Percentiles rank a stretch among this genome's conserved stretches.
Conservation (phyloP, 2,329 filamentous ascomycete genomes). For the Knufia fluminis region DNA sequence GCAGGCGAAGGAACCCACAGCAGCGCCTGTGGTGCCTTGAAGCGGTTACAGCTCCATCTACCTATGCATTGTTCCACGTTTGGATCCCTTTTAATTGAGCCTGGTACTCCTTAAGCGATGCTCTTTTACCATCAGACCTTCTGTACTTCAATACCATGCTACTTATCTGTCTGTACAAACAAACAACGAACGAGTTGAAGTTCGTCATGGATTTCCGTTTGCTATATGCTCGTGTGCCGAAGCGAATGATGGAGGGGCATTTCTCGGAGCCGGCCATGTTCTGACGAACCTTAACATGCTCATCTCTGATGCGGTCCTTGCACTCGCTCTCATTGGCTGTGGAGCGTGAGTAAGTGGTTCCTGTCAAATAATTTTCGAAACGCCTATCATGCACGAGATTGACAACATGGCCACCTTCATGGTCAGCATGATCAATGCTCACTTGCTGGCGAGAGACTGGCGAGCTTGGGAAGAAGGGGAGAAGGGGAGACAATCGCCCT, state of each 20-base stretch:
- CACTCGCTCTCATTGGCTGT: not conserved
- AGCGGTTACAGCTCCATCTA: not conserved
- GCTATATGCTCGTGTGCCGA: not conserved
- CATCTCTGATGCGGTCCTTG: not conserved
- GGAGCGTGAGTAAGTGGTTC: not conserved
- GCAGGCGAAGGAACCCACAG: conserved; percentile 10
- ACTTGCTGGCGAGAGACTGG: too few relatives aligned
- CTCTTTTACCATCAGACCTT: too few relatives aligned
- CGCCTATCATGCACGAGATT: not conserved
- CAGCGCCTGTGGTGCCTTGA: conserved; percentile 14
- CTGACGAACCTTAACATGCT: not conserved
- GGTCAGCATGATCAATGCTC: too few relatives aligned
- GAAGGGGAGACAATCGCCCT: not conserved
- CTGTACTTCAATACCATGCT: not conserved
- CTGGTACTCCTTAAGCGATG: not conserved
- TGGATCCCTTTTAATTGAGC: not conserved
- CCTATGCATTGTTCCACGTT: not conserved
- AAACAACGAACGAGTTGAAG: not conserved
- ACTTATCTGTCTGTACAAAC: not conserved
- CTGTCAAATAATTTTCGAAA: not conserved
- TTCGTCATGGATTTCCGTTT: not conserved
- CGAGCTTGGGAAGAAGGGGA: too few relatives aligned
- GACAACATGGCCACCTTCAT: too few relatives aligned
- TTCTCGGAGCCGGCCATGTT: not conserved
- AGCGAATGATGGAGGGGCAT: not conserved